Conservation (phyloP, 1,139 yeast species). For the Geotrichum candidum region DNA sequence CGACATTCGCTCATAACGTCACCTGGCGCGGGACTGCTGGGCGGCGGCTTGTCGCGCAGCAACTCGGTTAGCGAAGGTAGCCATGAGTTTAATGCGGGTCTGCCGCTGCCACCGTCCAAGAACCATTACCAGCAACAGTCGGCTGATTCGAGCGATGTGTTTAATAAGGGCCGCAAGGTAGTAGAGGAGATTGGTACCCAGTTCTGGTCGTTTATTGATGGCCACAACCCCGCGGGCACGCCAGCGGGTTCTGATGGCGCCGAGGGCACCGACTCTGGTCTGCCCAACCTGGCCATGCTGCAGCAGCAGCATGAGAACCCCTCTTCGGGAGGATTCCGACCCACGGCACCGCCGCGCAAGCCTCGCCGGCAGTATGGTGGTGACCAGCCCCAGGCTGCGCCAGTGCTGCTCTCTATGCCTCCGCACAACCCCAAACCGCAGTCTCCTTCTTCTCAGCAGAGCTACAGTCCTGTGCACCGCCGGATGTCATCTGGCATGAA, state of each 20-base stretch:
- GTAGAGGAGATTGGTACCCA: conserved; percentile 3
- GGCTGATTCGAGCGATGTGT: conserved; percentile 23
- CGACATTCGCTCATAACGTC: not conserved
- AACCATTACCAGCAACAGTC: not conserved
- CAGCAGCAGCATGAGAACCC: conserved; percentile 10
- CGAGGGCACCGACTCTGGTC: not conserved
- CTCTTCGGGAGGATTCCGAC: not conserved
- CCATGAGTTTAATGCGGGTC: not conserved
- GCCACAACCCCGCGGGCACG: not conserved
- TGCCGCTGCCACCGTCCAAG: not conserved
- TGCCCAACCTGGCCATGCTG: conserved; percentile 11
- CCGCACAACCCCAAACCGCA: not conserved
- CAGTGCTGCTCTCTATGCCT: not conserved
- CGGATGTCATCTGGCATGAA: not conserved
- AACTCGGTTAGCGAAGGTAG: not conserved
- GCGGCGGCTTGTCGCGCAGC: not conserved
- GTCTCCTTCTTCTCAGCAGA: not conserved
- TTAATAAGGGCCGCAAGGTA: conserved; percentile 11
- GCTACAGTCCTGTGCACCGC: not conserved
- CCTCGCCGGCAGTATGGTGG: not conserved
- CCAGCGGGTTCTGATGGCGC: not conserved
- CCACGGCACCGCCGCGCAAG: conserved; percentile 9
- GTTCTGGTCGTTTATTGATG: conserved; percentile 1
- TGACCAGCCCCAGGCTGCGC: not conserved
- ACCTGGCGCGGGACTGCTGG: not conserved